Percentiles rank a stretch among this genome's conserved stretches.
phyloP scores from a whole-genome alignment of 148 eudicot species.

The Rhododendron griersonianum region DNA sequence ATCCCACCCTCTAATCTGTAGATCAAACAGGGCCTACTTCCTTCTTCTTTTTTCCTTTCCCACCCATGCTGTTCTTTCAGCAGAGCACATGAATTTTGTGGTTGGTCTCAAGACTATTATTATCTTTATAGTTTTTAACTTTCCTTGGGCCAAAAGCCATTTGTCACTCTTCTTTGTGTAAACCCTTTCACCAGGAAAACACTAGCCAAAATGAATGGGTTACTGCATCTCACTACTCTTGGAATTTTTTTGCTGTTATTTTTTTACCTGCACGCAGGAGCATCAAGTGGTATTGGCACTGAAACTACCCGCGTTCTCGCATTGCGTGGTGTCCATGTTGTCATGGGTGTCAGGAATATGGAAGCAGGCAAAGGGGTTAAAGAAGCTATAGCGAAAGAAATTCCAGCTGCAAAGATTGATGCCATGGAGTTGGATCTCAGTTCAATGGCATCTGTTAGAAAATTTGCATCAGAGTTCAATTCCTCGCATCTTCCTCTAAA shows the following conservation, averaged over 20 bases:
- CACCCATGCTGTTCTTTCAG: no score
- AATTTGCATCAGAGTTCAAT: slow-evolving; percentile 48
- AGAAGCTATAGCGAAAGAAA: slow-evolving; percentile 35
- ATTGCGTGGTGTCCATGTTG: slow-evolving; percentile 51
- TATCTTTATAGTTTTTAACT: not conserved
- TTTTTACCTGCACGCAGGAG: slow-evolving; percentile 29
- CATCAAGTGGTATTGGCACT: slow-evolving; percentile 64
- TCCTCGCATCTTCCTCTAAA: slow-evolving; percentile 49
- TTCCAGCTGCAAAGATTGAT: slow-evolving; percentile 46
- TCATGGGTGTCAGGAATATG: slow-evolving; percentile 53
- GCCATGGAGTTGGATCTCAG: slow-evolving; percentile 61
- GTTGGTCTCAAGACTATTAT: no score
- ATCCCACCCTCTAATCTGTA: no score
- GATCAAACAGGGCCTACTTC: no score
- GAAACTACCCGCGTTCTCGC: slow-evolving; percentile 64
- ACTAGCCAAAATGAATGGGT: not conserved
- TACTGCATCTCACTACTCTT: not conserved
- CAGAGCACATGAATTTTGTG: no score
- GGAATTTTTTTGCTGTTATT: not conserved
- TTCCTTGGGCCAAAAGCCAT: not conserved
- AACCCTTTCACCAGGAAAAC: not conserved
- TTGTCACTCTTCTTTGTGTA: not conserved
- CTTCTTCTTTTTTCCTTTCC: no score
- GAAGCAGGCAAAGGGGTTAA: slow-evolving; percentile 38
- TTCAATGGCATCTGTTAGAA: slow-evolving; percentile 49